These are phyloP conservation scores for Scutellospora calospora DNA, from an alignment of 371 early-diverging fungal species.

Conservation along the genomic window DNA sequence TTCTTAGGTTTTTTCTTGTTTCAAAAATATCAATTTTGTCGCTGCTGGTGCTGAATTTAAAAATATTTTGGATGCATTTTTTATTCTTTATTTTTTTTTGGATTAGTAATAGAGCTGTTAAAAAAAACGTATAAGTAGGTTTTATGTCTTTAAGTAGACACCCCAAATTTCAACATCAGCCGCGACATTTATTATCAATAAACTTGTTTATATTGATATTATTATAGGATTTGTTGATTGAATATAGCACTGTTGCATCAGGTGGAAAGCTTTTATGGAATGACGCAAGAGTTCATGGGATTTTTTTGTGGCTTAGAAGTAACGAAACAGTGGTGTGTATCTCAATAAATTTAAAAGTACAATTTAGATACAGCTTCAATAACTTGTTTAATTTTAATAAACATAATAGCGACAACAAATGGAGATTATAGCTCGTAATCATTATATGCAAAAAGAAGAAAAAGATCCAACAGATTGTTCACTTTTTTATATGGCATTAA, in stretches of 20 bases:
- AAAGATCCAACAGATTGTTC: constrained; percentile 88
- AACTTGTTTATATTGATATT: not conserved
- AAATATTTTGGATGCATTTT: too few relatives aligned
- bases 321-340: constrained; percentile 72
- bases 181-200: not conserved
- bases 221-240: constrained; percentile 75
- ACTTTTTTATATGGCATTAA: constrained; percentile 86
- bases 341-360: too few relatives aligned
- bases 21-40: too few relatives aligned
- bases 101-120: not conserved
- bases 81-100: not conserved
- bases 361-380: too few relatives aligned
- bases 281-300: constrained; percentile 80
- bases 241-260: constrained; percentile 66
- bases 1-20: not conserved
- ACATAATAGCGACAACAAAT: constrained; percentile 68
- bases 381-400: not conserved
- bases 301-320: constrained; percentile 88
- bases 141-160: not conserved
- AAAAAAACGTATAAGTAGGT: not conserved
- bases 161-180: too few relatives aligned
- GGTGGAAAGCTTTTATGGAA: constrained; percentile 80
- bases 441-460: constrained; percentile 78
- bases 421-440: constrained; percentile 88
- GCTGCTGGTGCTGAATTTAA: too few relatives aligned